Conservation (phyloP, 2,329 filamentous ascomycete species). For the Zymoseptoria crescenta region DNA sequence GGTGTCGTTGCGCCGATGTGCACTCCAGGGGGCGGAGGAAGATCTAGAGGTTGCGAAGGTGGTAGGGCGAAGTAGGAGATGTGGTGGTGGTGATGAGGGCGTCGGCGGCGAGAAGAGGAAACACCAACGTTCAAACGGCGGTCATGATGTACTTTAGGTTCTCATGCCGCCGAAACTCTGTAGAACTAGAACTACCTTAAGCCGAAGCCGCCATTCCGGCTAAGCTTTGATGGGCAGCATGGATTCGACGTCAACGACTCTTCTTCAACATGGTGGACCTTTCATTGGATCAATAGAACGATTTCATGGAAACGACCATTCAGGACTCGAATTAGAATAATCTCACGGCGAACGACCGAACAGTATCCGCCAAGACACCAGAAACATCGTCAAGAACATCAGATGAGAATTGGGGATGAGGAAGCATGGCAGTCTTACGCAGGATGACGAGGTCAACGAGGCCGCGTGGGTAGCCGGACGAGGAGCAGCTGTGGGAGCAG, state of each 20-base stretch:
- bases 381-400: background rate
- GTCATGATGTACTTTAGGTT: background rate
- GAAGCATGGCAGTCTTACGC: constrained; percentile 47
- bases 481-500: constrained; percentile 59
- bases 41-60: background rate
- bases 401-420: constrained; percentile 11
- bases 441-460: constrained; percentile 57
- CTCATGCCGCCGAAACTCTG: constrained; percentile 2
- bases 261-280: background rate
- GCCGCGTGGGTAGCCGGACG: constrained; percentile 65
- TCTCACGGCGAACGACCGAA: background rate
- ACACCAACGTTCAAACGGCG: background rate
- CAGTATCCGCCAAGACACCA: background rate
- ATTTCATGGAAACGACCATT: too few species aligned
- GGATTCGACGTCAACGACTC: background rate
- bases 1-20: background rate
- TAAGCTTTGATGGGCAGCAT: background rate
- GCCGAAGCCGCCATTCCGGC: background rate
- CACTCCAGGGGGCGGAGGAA: background rate
- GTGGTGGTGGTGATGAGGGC: background rate
- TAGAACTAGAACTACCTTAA: too few species aligned
- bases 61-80: constrained; percentile 1
- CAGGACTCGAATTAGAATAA: background rate
- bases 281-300: background rate
- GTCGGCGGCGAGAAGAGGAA: background rate